Evolutionary conservation across 345 rosid genomes (phyloP).

Genomic region (Salix dunnii): DNA sequence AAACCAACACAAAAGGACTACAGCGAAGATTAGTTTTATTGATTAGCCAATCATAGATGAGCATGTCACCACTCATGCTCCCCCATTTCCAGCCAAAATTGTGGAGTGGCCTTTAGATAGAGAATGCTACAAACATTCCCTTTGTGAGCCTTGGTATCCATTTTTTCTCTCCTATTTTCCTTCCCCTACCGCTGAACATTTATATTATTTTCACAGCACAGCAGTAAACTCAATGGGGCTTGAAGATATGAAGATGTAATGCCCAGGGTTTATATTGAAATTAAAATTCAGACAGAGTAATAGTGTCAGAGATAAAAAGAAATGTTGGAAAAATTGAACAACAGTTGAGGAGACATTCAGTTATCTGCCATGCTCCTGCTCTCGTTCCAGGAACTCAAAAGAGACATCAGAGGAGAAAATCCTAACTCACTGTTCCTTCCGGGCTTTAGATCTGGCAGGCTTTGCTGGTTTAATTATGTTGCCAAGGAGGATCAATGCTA

Average conservation of each 20-base stretch:
- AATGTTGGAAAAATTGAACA: background rate
- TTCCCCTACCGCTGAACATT: background rate
- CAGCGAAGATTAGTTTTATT: background rate
- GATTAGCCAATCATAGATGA: background rate
- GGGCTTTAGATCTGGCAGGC: constrained; percentile 57
- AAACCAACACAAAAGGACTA: background rate
- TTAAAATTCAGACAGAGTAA: background rate
- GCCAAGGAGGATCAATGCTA: constrained; percentile 59
- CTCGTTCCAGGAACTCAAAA: background rate
- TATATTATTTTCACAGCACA: background rate
- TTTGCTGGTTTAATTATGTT: constrained; percentile 55
- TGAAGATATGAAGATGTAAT: background rate
- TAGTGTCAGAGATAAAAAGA: constrained; percentile 3
- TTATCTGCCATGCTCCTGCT: constrained; percentile 5
- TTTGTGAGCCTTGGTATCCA: background rate
- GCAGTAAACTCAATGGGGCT: background rate
- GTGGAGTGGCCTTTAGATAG: background rate
- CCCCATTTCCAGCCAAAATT: background rate
- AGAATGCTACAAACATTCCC: background rate
- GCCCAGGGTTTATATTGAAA: background rate
- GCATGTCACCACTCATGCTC: background rate
- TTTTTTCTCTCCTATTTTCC: background rate
- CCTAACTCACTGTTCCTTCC: constrained; percentile 50
- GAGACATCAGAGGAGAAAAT: background rate
- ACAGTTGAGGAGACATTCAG: constrained; percentile 5